Percentiles rank a stretch among this genome's conserved stretches.
Evolutionary conservation across 2,329 filamentous ascomycete species (phyloP).

Genomic region (Clonostachys chloroleuca): DNA sequence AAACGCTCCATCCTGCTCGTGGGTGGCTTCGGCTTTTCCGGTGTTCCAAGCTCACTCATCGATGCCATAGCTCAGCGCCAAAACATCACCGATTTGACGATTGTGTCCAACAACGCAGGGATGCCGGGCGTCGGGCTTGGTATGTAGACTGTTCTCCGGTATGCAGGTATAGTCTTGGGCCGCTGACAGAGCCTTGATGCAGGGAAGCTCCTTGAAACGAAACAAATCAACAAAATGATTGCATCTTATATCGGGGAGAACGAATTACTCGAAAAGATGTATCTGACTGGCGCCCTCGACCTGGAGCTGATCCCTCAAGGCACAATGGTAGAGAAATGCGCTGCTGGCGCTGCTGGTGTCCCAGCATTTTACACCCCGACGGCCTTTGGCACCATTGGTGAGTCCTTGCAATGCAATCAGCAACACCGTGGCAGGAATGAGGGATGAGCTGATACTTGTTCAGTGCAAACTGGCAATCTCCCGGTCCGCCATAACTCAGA

Average conservation of each 20-base stretch:
- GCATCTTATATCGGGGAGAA: constrained; percentile 75
- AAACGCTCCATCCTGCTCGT: constrained; percentile 69
- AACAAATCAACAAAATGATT: constrained; percentile 68
- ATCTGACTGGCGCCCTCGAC: constrained; percentile 68
- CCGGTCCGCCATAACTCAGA: constrained; percentile 37
- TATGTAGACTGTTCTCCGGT: constrained; percentile 38
- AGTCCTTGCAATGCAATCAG: too few species aligned
- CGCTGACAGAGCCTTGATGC: too few species aligned
- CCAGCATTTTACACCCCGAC: constrained; percentile 80
- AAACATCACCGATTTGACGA: constrained; percentile 34
- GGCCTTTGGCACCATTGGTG: constrained; percentile 24
- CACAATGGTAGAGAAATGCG: constrained; percentile 66
- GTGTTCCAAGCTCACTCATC: constrained; percentile 56
- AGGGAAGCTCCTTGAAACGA: constrained; percentile 33
- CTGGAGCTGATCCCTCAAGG: constrained; percentile 76
- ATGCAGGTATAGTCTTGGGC: too few species aligned
- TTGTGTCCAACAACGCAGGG: constrained; percentile 79
- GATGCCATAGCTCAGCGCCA: background rate
- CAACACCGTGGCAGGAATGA: constrained; percentile 45
- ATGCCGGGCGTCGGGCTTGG: constrained; percentile 42
- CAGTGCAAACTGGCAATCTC: constrained; percentile 61
- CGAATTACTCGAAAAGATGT: constrained; percentile 70
- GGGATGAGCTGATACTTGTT: too few species aligned
- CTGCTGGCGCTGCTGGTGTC: constrained; percentile 71
- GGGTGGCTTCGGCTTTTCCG: constrained; percentile 81